Conservation (phyloP, 352 stramenopile species). For the Phytophthora vignae region DNA sequence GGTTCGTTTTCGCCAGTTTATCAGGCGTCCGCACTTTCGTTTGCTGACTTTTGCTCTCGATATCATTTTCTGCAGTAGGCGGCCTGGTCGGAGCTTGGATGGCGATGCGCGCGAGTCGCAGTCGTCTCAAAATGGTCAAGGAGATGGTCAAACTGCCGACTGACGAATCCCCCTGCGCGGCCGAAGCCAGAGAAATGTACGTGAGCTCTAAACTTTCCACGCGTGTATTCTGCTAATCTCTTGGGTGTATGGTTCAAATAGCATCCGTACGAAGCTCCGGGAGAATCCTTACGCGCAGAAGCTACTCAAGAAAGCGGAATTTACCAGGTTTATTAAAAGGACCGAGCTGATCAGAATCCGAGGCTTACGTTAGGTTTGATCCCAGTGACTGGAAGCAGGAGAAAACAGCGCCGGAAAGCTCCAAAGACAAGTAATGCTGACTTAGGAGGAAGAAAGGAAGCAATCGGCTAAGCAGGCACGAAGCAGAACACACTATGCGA, state of each 20-base stretch:
- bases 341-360: not conserved
- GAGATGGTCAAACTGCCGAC: constrained; percentile 19
- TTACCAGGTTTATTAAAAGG: constrained; percentile 1
- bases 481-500: not conserved
- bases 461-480: not conserved
- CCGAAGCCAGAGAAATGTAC: constrained; percentile 27
- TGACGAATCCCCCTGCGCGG: constrained; percentile 21
- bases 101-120: constrained; percentile 17
- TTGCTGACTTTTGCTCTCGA: not conserved
- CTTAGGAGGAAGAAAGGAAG: not conserved
- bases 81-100: constrained; percentile 18
- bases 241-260: not conserved
- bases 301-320: constrained; percentile 20
- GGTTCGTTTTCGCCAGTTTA: constrained; percentile 3
- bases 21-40: not conserved
- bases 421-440: constrained; percentile 21
- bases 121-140: constrained; percentile 19
- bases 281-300: constrained; percentile 22
- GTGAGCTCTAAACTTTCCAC: not conserved
- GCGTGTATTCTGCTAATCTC: not conserved
- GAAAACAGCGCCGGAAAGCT: constrained; percentile 5
- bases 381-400: not conserved
- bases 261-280: constrained; percentile 18
- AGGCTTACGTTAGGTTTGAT: not conserved
- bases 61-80: constrained; percentile 10